Percentiles rank a stretch among this genome's conserved stretches.
phyloP scores from a whole-genome alignment of 2,329 filamentous ascomycete genomes.

The Aspergillus fructus region DNA sequence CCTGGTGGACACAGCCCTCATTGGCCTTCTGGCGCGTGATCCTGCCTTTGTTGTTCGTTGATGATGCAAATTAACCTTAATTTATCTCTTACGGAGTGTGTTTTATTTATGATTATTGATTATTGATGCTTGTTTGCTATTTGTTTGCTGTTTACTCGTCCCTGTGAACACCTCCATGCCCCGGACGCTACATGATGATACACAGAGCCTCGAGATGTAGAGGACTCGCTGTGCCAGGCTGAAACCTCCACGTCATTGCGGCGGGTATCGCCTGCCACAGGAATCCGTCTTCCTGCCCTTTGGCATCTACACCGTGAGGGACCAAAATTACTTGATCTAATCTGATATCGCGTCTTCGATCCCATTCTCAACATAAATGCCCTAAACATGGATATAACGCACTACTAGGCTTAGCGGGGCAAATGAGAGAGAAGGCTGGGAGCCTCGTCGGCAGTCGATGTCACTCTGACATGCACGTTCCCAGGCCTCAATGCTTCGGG shows the following conservation, averaged over 20 bases:
- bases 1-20: slow-evolving; percentile 12
- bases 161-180: neutral
- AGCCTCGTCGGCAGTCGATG: neutral
- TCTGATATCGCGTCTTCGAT: slow-evolving; percentile 45
- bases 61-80: slow-evolving; percentile 13
- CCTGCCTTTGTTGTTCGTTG: slow-evolving; percentile 4
- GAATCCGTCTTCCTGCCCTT: slow-evolving; percentile 16
- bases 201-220: slow-evolving; percentile 24
- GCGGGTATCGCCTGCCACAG: slow-evolving; percentile 20
- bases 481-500: too few species aligned
- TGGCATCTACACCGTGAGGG: slow-evolving; percentile 43
- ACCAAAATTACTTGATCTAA: slow-evolving; percentile 61
- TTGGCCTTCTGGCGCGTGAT: slow-evolving; percentile 19
- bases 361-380: neutral
- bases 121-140: neutral
- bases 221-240: slow-evolving; percentile 11
- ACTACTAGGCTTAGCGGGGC: neutral
- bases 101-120: neutral
- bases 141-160: slow-evolving; percentile 1
- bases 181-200: slow-evolving; percentile 24
- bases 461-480: neutral
- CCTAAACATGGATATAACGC: neutral
- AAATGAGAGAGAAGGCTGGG: neutral
- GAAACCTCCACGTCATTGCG: slow-evolving; percentile 17
- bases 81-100: neutral